Conservation (phyloP, 2,329 filamentous ascomycete species). For the Fusarium sp. region DNA sequence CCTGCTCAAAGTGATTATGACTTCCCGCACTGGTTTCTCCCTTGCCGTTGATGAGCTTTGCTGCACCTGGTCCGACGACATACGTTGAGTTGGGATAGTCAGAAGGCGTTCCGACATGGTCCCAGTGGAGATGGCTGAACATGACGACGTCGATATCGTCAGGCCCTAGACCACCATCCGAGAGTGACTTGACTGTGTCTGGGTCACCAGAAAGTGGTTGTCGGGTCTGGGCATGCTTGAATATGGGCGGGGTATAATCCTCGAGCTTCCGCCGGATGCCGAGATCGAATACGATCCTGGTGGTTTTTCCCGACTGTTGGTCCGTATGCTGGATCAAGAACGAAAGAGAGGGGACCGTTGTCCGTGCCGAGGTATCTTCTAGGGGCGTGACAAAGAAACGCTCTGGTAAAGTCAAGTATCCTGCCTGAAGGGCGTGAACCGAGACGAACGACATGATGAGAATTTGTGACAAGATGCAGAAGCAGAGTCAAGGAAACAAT, state of each 20-base stretch:
- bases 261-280: constrained; percentile 9
- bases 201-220: constrained; percentile 6
- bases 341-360: constrained; percentile 14
- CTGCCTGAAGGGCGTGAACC: constrained; percentile 12
- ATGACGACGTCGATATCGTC: constrained; percentile 15
- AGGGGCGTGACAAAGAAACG: constrained; percentile 9
- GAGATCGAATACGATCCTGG: constrained; percentile 16
- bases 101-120: constrained; percentile 20
- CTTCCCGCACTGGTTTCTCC: not conserved
- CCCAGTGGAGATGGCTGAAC: constrained; percentile 27
- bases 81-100: constrained; percentile 14
- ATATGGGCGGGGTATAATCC: constrained; percentile 7
- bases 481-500: not conserved
- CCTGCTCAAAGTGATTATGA: constrained; percentile 15
- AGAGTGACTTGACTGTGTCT: not conserved
- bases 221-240: constrained; percentile 4
- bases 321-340: constrained; percentile 18
- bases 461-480: not conserved
- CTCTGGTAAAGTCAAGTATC: constrained; percentile 18
- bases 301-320: not conserved
- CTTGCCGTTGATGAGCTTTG: not conserved
- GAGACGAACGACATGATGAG: constrained; percentile 5
- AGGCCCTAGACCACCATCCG: not conserved
- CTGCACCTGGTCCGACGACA: constrained; percentile 11
- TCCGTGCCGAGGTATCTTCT: not conserved